Conservation (phyloP, 305 asterid species). For the Vinca major region DNA sequence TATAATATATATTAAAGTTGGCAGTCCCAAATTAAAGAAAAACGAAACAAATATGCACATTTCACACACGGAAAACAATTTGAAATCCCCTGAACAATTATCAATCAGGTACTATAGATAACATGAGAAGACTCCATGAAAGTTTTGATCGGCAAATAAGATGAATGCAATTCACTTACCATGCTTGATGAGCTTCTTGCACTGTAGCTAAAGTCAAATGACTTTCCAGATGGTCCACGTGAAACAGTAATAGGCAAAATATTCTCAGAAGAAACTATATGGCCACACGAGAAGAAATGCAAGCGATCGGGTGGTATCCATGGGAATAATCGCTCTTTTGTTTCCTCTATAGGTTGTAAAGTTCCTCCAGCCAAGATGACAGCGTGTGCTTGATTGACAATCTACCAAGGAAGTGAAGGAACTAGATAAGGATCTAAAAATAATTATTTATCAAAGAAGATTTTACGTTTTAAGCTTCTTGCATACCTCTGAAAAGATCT, state of each 20-base stretch:
- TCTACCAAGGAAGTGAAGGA: constrained; percentile 29
- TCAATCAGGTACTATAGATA: background rate
- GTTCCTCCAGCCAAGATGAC: constrained; percentile 94
- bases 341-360: constrained; percentile 91
- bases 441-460: constrained; percentile 10
- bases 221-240: constrained; percentile 72
- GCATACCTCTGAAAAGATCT: constrained; percentile 83
- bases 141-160: constrained; percentile 6
- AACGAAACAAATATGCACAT: too few species aligned
- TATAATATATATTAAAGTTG: background rate
- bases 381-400: constrained; percentile 71
- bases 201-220: constrained; percentile 77
- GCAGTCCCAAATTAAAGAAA: background rate
- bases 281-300: constrained; percentile 83
- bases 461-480: background rate
- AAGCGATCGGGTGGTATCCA: constrained; percentile 42
- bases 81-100: background rate
- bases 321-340: constrained; percentile 82
- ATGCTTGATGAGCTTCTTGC: constrained; percentile 57
- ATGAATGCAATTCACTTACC: constrained; percentile 39
- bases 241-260: constrained; percentile 78
- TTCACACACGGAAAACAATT: background rate
- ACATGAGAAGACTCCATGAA: background rate
- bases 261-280: constrained; percentile 72
- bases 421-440: constrained; percentile 11